Evolutionary conservation across 1,284 basidiomycete species (phyloP), one percentile per base, ranked within the genome.

Genomic region (Cystobasidiaceae sp.): DNA sequence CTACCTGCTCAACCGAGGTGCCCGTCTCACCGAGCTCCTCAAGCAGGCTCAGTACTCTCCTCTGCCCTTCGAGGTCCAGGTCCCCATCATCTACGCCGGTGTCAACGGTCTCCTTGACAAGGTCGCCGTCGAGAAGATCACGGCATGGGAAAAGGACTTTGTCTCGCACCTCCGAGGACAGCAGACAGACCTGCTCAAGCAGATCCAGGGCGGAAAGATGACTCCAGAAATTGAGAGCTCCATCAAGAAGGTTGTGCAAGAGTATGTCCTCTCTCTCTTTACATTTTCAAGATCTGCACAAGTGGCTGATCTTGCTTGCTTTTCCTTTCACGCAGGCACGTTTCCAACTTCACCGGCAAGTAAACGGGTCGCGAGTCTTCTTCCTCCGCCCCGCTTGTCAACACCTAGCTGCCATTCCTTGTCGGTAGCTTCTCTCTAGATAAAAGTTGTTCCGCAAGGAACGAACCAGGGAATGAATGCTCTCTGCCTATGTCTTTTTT

Each of bases 71-170:
- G 93, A 97, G 82, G 81, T 97, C 74, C 93, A 96, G 84, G 91
- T 97, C 73, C 94, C 94, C 71, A 91, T 97, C 78, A 93, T 97
- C 82, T 97, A 94, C 80, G 93, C 93, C 73, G 94, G 94, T 87
- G 94, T 97, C 76, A 93, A 97, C 81, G 93, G 93, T 90, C 85
- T 94, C 71, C 71, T 69, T 59, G 68, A 97, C 79, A 81, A 88
- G 56, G 88, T 97, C 15, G 79, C 88, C 89, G 91, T 94, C 67
- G 90, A 96, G 76, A 83, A 93, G 82, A 97, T 97, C 78, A 89
- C 87, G 73, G 86, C 34, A 28, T 73, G 69, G 71, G 72, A 93
- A 78, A 71, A 77, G 56, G 72, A 80, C 56, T 86, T 94, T 74
- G 84, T 93, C 60, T 81, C 84, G 75, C 58, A 69, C 65, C 69